Evolutionary conservation across 192 early-diverging fungal species (phyloP).

Genomic region (Linnemannia exigua): DNA sequence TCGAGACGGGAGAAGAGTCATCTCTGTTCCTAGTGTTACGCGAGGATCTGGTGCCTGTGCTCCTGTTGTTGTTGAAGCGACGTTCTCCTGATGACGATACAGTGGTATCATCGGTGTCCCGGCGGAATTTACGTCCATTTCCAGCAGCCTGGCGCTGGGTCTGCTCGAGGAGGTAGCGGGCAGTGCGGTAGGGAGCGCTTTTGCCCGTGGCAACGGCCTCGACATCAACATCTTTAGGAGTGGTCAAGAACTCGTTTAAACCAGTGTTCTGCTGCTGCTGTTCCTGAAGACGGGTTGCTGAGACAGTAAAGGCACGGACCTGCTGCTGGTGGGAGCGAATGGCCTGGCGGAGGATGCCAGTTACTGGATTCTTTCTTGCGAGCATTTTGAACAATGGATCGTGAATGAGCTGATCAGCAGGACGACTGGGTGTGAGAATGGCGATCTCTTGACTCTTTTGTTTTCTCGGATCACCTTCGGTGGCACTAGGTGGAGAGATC

Average conservation of each 20-base stretch:
- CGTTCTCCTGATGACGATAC: background rate
- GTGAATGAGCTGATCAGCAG: background rate
- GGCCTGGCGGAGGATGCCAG: constrained; percentile 13
- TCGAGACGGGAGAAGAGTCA: constrained; percentile 3
- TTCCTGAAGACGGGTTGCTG: constrained; percentile 7
- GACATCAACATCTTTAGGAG: background rate
- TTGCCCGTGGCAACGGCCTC: background rate
- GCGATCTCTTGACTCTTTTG: background rate
- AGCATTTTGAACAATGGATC: constrained; percentile 27
- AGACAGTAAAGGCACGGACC: constrained; percentile 14
- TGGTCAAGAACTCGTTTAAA: background rate
- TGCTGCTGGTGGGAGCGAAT: constrained; percentile 8
- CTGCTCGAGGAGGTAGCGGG: constrained; percentile 35
- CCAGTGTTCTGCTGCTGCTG: background rate
- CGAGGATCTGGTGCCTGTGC: background rate
- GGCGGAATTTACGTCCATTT: background rate
- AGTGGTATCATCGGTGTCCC: background rate
- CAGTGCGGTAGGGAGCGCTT: constrained; percentile 21
- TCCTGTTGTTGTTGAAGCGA: background rate
- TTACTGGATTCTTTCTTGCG: constrained; percentile 17
- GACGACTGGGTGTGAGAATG: background rate
- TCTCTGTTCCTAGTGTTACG: background rate
- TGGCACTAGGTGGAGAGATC: background rate
- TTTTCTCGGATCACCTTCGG: background rate
- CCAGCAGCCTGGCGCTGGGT: constrained; percentile 11